A percentile compares a stretch with the other conserved stretches of the same genome.
Evolutionary conservation across 192 early-diverging fungal genomes (phyloP).

Genomic region (Glomus cerebriforme): DNA sequence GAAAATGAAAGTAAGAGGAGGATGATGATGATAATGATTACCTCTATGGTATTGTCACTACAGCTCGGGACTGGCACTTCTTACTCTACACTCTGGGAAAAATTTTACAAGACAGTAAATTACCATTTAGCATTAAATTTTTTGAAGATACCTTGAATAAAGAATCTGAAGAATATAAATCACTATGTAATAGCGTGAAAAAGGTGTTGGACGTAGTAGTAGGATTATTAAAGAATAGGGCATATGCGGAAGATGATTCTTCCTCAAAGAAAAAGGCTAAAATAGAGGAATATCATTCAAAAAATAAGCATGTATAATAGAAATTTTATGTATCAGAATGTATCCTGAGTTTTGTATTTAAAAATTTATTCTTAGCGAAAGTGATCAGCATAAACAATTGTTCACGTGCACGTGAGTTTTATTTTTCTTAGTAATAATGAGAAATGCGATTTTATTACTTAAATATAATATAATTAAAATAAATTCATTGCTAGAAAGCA

Average conservation of each 20-base stretch:
- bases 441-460: too few relatives aligned
- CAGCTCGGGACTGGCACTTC: neutral
- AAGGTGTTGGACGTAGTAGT: neutral
- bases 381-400: too few relatives aligned
- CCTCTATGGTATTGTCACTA: constrained; percentile 1
- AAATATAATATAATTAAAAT: too few relatives aligned
- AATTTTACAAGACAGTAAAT: constrained; percentile 4
- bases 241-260: neutral
- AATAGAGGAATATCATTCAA: neutral
- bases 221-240: constrained; percentile 16
- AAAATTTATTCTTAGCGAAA: too few relatives aligned
- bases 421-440: too few relatives aligned
- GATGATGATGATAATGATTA: neutral
- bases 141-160: constrained; percentile 6
- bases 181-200: neutral
- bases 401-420: too few relatives aligned
- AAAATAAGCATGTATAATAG: neutral
- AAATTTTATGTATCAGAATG: too few relatives aligned
- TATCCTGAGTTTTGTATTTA: too few relatives aligned
- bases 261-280: neutral
- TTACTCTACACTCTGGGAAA: neutral
- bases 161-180: neutral
- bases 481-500: too few relatives aligned
- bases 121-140: constrained; percentile 6
- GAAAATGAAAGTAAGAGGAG: neutral